phyloP scores from a whole-genome alignment of 1,284 basidiomycete genomes.

The Gomphus bonarii region DNA sequence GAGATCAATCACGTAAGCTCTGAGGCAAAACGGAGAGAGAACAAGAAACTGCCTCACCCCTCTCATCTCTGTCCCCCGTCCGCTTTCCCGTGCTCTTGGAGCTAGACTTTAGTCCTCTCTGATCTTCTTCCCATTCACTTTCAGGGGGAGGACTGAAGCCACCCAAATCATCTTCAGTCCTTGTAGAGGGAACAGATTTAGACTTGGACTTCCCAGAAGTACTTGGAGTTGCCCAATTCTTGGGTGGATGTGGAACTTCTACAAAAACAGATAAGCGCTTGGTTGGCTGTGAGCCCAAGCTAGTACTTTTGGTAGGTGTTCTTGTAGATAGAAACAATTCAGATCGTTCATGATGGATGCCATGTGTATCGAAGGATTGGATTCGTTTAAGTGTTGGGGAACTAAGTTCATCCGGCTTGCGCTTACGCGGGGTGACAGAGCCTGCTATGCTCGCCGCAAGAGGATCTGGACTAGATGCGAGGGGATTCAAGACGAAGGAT shows the following conservation, averaged over 20 bases:
- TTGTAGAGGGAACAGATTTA: constrained; percentile 22
- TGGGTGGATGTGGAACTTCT: constrained; percentile 38
- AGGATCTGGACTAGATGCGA: constrained; percentile 14
- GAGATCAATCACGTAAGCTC: constrained; percentile 10
- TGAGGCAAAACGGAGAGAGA: neutral
- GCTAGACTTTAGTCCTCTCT: constrained; percentile 20
- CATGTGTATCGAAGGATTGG: constrained; percentile 18
- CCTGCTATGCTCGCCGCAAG: constrained; percentile 11
- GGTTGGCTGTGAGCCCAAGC: constrained; percentile 25
- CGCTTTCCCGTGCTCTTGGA: constrained; percentile 28
- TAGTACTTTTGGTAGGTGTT: constrained; percentile 14
- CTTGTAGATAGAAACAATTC: constrained; percentile 17
- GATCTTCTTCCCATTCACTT: constrained; percentile 34
- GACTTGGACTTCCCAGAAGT: constrained; percentile 24
- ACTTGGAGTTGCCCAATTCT: constrained; percentile 37
- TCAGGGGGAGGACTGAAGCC: constrained; percentile 34
- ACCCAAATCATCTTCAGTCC: constrained; percentile 41
- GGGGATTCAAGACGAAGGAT: neutral
- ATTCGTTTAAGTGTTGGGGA: constrained; percentile 44
- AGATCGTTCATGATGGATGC: constrained; percentile 14
- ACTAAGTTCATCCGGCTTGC: constrained; percentile 33
- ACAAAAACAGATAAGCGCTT: constrained; percentile 36
- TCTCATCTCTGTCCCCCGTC: constrained; percentile 66
- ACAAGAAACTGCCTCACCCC: constrained; percentile 35
- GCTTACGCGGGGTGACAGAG: constrained; percentile 39